Evolutionary conservation across 352 stramenopile genomes (phyloP).

Genomic region (Phytophthora ohioensis): DNA sequence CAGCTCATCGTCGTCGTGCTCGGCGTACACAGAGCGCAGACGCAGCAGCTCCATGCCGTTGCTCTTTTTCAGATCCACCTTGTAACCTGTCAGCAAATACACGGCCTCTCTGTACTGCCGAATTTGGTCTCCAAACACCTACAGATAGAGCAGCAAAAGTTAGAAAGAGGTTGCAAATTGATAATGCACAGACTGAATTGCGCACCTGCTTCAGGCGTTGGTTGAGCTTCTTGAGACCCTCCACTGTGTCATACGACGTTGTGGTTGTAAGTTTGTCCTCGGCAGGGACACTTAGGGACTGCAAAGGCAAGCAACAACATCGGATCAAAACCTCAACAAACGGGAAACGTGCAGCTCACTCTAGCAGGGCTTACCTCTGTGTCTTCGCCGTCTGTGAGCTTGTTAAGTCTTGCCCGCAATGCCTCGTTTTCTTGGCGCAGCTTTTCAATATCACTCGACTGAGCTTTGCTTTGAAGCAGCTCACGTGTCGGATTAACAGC

Average conservation of each 20-base stretch:
- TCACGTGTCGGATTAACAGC: conserved; percentile 86
- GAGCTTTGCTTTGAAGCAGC: conserved; percentile 56
- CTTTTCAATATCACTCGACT: conserved; percentile 49
- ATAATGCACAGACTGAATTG: background rate
- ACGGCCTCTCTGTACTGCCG: conserved; percentile 91
- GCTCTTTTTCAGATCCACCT: conserved; percentile 87
- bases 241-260: conserved; percentile 87
- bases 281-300: conserved; percentile 22
- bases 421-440: conserved; percentile 63
- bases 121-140: conserved; percentile 91
- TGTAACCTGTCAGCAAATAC: conserved; percentile 90
- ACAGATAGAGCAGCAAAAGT: background rate
- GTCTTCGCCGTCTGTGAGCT: conserved; percentile 39
- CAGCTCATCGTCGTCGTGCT: conserved; percentile 86
- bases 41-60: conserved; percentile 80
- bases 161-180: background rate
- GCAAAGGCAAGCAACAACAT: conserved; percentile 1
- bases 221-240: conserved; percentile 89
- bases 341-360: background rate
- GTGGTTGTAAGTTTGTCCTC: conserved; percentile 69
- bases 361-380: conserved; percentile 33
- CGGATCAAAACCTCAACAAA: conserved; percentile 1
- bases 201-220: conserved; percentile 86
- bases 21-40: conserved; percentile 85
- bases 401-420: conserved; percentile 58